Evolutionary conservation across 768 basidiomycete species (phyloP).

Genomic region (Russula abietina): DNA sequence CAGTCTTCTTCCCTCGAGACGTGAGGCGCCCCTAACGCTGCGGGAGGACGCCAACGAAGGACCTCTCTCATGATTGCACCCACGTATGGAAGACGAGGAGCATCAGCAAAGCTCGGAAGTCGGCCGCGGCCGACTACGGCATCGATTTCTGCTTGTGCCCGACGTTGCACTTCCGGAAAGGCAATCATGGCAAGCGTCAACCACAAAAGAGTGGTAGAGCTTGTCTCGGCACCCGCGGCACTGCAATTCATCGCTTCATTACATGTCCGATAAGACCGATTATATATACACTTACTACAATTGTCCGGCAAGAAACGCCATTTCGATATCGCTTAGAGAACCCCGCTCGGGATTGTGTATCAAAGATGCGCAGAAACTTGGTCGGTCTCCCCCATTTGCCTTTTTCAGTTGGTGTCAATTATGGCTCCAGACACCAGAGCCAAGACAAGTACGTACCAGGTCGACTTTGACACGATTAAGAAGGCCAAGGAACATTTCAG

Average conservation of each 20-base stretch:
- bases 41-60: constrained; percentile 6
- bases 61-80: constrained; percentile 20
- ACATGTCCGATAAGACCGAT: background rate
- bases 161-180: constrained; percentile 16
- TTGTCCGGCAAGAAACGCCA: background rate
- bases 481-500: constrained; percentile 5
- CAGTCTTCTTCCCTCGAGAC: constrained; percentile 27
- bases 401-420: background rate
- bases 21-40: background rate
- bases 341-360: background rate
- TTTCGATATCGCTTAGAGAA: background rate
- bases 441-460: background rate
- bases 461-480: constrained; percentile 1
- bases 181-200: constrained; percentile 19
- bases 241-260: background rate
- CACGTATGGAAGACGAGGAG: constrained; percentile 23
- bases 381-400: background rate
- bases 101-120: constrained; percentile 20
- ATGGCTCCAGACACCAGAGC: background rate
- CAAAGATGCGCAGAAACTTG: constrained; percentile 4
- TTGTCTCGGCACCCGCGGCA: constrained; percentile 10
- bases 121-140: constrained; percentile 17
- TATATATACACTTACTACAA: background rate
- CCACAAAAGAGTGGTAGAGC: constrained; percentile 1
- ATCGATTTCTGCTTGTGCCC: constrained; percentile 23